Conservation (phyloP, 768 basidiomycete species). For the Clathrus columnatus region DNA sequence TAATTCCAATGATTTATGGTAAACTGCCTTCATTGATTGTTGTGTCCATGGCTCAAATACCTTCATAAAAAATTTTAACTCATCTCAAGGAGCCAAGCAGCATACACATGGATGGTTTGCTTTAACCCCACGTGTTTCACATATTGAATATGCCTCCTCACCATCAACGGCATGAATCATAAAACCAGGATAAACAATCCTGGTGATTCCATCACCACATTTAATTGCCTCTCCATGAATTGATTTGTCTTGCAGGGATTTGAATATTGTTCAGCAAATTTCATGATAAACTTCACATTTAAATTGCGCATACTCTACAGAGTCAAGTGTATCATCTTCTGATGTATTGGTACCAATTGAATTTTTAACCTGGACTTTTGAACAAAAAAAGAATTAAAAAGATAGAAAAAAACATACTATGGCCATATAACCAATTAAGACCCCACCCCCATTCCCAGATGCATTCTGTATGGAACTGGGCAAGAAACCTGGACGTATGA, state of each 20-base stretch:
- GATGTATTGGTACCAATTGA: constrained; percentile 16
- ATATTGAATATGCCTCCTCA: constrained; percentile 23
- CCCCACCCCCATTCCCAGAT: constrained; percentile 26
- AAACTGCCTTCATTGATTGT: constrained; percentile 16
- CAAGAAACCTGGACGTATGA: constrained; percentile 21
- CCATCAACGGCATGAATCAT: constrained; percentile 23
- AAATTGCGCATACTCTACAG: constrained; percentile 20
- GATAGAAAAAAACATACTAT: constrained; percentile 14
- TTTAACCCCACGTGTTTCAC: constrained; percentile 18
- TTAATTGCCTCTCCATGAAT: constrained; percentile 19
- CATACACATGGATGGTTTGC: constrained; percentile 24
- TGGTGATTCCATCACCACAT: constrained; percentile 16
- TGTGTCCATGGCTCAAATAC: constrained; percentile 15
- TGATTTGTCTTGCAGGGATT: constrained; percentile 14
- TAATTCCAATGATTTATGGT: constrained; percentile 9
- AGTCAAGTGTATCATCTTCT: constrained; percentile 14
- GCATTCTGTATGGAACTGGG: constrained; percentile 23
- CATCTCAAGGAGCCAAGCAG: constrained; percentile 19
- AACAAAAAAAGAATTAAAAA: background rate
- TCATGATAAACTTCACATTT: constrained; percentile 24
- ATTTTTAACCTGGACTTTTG: constrained; percentile 17
- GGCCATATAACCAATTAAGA: constrained; percentile 23
- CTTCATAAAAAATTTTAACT: constrained; percentile 15
- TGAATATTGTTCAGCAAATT: constrained; percentile 18
- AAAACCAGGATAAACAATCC: constrained; percentile 22